Percentiles rank a stretch among this genome's conserved stretches.
phyloP scores from a whole-genome alignment of 495 filamentous ascomycete species.

The Aspergillus haitiensis region DNA sequence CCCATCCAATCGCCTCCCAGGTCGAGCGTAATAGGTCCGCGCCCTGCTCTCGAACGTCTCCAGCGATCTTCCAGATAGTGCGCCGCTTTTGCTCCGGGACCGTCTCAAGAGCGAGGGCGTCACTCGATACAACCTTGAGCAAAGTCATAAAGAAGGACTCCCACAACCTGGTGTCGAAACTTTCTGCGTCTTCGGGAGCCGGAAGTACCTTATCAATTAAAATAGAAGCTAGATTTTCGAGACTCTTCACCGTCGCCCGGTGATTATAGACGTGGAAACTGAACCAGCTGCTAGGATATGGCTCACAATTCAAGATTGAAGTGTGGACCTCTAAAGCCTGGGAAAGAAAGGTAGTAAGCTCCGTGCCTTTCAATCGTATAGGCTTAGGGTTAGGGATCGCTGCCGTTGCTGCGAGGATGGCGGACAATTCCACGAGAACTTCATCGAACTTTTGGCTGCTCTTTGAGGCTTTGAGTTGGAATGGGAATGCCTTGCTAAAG shows the following conservation, averaged over 20 bases:
- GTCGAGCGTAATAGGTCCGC: conserved; percentile 78
- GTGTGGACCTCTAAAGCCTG: conserved; percentile 74
- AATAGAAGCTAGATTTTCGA: conserved; percentile 80
- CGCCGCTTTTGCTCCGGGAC: conserved; percentile 96
- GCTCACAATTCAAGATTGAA: conserved; percentile 84
- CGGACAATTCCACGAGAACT: conserved; percentile 82
- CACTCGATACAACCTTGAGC: conserved; percentile 83
- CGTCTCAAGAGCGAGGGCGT: conserved; percentile 87
- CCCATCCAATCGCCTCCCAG: conserved; percentile 98
- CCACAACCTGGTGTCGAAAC: conserved; percentile 92
- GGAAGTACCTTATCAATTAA: conserved; percentile 79
- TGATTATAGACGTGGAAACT: conserved; percentile 95
- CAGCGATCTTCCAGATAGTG: conserved; percentile 98
- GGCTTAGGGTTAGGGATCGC: conserved; percentile 56
- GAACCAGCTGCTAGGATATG: conserved; percentile 88
- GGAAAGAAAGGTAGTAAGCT: conserved; percentile 72
- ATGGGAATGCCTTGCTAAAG: conserved; percentile 88
- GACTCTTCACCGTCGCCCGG: conserved; percentile 79
- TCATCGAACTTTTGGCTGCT: conserved; percentile 75
- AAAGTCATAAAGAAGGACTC: conserved; percentile 87
- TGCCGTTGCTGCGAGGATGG: conserved; percentile 78
- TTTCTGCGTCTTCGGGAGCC: conserved; percentile 85
- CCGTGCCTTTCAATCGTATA: conserved; percentile 67
- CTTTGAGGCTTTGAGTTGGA: conserved; percentile 69
- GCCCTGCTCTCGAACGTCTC: conserved; percentile 90